Conservation (phyloP, 192 early-diverging fungal genomes). For the Coemansia sp. region DNA sequence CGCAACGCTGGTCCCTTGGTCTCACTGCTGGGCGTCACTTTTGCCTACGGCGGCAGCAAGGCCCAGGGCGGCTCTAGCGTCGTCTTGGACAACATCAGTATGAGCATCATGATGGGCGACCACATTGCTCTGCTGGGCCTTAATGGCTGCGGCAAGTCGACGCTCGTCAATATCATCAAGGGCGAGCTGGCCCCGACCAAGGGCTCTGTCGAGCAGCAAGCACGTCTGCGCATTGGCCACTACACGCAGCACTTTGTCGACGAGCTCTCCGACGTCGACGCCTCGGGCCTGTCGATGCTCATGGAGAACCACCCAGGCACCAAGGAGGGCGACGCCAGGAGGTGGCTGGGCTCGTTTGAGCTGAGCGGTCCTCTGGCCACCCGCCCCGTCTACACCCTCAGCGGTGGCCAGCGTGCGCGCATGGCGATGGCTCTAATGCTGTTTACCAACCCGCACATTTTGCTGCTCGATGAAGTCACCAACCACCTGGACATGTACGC, state of each 20-base stretch:
- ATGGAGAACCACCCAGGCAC: conserved; percentile 38
- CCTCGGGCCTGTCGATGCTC: conserved; percentile 58
- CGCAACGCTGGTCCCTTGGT: conserved; percentile 68
- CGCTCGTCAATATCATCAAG: conserved; percentile 73
- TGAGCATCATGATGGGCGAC: conserved; percentile 66
- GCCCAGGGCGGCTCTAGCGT: conserved; percentile 8
- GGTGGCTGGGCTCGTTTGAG: conserved; percentile 77
- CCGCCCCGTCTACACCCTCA: conserved; percentile 61
- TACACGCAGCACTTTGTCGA: conserved; percentile 85
- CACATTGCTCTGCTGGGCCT: conserved; percentile 78
- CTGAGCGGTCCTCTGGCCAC: conserved; percentile 63
- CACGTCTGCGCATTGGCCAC: conserved; percentile 70
- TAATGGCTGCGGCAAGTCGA: conserved; percentile 81
- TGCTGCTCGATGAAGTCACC: conserved; percentile 79
- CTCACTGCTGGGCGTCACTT: conserved; percentile 59
- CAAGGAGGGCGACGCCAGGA: conserved; percentile 64
- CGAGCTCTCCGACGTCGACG: conserved; percentile 55
- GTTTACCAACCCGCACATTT: conserved; percentile 63
- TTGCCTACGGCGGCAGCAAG: conserved; percentile 18
- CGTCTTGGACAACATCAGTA: conserved; percentile 65
- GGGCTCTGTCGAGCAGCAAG: conserved; percentile 64
- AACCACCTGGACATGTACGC: conserved; percentile 90
- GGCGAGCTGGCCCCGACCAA: conserved; percentile 59
- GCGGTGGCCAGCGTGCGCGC: conserved; percentile 80
- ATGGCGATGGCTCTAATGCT: conserved; percentile 73